Conservation (phyloP, 1,139 yeast species). For the Candida tropicalis region DNA sequence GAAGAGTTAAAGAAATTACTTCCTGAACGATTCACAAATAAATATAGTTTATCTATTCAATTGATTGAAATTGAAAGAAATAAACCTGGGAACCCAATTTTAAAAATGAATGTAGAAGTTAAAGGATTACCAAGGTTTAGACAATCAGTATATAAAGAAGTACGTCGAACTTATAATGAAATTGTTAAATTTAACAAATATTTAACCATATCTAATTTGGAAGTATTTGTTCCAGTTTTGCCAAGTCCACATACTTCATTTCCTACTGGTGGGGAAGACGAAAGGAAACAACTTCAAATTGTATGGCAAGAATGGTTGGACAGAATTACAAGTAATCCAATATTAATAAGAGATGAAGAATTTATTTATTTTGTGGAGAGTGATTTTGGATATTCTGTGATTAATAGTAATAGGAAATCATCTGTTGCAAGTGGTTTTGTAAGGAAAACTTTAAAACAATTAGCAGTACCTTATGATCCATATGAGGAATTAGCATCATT, state of each 20-base stretch:
- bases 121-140: constrained; percentile 73
- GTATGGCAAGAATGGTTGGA: constrained; percentile 88
- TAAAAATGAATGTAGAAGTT: constrained; percentile 43
- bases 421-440: constrained; percentile 81
- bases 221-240: constrained; percentile 89
- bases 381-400: constrained; percentile 80
- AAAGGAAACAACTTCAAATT: constrained; percentile 54
- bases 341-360: constrained; percentile 84
- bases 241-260: constrained; percentile 77
- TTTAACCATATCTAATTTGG: constrained; percentile 78
- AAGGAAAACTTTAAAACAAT: constrained; percentile 87
- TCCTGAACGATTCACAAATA: constrained; percentile 53
- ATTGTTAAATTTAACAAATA: constrained; percentile 76
- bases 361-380: constrained; percentile 85
- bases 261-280: constrained; percentile 85
- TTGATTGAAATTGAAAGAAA: constrained; percentile 41
- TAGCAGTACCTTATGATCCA: constrained; percentile 90
- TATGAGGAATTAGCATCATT: constrained; percentile 77
- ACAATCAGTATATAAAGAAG: constrained; percentile 67
- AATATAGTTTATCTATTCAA: constrained; percentile 32
- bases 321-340: constrained; percentile 71
- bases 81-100: constrained; percentile 47
- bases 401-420: constrained; percentile 53
- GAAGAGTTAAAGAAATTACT: constrained; percentile 45
- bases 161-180: constrained; percentile 82